A percentile compares a stretch with the other conserved stretches of the same genome.
Conservation (phyloP, 768 basidiomycete genomes). For the Phallus indusiatus region DNA sequence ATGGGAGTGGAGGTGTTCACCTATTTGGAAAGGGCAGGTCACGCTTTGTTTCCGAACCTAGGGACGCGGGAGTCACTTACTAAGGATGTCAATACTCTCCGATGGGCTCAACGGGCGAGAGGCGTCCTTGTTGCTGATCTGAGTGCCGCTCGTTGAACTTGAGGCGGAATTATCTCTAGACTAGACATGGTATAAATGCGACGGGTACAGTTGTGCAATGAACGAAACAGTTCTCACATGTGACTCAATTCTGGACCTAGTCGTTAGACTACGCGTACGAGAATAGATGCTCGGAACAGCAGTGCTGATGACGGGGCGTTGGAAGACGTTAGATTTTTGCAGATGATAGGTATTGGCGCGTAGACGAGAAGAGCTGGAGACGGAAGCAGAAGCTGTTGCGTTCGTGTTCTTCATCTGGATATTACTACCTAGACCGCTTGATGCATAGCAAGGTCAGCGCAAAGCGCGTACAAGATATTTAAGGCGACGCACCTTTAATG, state of each 20-base stretch:
- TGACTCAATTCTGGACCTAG: neutral
- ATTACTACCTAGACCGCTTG: neutral
- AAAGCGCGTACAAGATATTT: neutral
- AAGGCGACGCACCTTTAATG: neutral
- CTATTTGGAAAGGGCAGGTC: neutral
- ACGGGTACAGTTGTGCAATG: neutral
- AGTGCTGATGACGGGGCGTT: slow-evolving; percentile 4
- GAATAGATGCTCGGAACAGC: neutral
- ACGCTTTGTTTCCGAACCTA: neutral
- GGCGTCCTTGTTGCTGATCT: neutral
- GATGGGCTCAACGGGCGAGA: neutral
- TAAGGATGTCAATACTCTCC: slow-evolving; percentile 3
- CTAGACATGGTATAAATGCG: neutral
- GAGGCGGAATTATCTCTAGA: neutral
- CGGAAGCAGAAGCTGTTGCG: neutral
- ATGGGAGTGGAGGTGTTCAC: slow-evolving; percentile 37
- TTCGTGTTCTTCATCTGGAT: slow-evolving; percentile 2
- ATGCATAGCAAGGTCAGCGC: neutral
- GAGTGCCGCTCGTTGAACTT: neutral
- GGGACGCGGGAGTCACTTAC: neutral
- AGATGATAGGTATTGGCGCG: neutral
- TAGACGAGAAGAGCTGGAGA: neutral
- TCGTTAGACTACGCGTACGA: neutral
- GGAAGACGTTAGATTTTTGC: neutral
- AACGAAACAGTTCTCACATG: neutral